phyloP scores from a whole-genome alignment of 2,329 filamentous ascomycete genomes.

The Penicillium crustosum region DNA sequence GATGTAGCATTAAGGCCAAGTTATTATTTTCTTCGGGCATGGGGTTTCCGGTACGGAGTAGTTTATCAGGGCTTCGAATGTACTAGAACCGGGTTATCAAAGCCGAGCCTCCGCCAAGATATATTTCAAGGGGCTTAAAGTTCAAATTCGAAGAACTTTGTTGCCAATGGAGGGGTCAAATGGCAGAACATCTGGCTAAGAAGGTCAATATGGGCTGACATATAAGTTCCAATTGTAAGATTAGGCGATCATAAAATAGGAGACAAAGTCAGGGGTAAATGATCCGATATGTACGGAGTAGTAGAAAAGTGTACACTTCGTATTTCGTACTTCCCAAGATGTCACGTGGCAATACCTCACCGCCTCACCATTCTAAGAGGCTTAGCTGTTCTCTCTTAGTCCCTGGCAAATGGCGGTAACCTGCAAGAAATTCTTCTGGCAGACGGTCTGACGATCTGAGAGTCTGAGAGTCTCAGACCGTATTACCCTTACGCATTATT shows the following conservation, averaged over 20 bases:
- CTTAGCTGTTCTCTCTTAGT: background rate
- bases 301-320: background rate
- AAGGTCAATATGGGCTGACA: background rate
- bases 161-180: background rate
- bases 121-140: conserved; percentile 1
- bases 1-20: background rate
- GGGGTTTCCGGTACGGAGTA: background rate
- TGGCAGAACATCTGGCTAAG: background rate
- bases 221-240: background rate
- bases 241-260: background rate
- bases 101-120: background rate
- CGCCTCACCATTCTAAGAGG: background rate
- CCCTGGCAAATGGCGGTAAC: conserved; percentile 15
- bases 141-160: background rate
- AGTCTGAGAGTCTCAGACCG: background rate
- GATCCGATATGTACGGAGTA: no score
- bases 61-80: background rate
- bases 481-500: background rate
- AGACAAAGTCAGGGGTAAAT: background rate
- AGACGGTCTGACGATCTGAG: background rate
- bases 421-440: background rate
- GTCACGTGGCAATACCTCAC: background rate
- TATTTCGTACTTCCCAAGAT: background rate
- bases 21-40: background rate
- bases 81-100: background rate